phyloP scores from a whole-genome alignment of 2,329 filamentous ascomycete genomes.

The Ophiosphaerella narmari region DNA sequence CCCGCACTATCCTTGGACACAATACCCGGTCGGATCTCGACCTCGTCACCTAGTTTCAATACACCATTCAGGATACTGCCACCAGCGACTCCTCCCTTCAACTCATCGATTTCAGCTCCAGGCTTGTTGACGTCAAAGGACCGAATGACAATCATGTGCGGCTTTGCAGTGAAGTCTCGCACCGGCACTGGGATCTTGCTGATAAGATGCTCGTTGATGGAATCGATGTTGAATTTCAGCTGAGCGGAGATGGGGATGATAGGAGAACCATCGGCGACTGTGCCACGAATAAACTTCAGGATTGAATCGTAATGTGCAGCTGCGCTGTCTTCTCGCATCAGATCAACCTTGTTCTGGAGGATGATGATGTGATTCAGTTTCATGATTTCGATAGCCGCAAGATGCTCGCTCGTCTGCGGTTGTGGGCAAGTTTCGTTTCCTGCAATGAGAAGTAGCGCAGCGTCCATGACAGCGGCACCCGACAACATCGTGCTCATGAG shows the following conservation, averaged over 20 bases:
- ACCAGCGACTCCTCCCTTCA: constrained; percentile 98
- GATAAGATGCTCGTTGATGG: constrained; percentile 94
- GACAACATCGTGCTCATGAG: constrained; percentile 99
- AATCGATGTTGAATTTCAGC: constrained; percentile 99
- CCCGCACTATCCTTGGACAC: constrained; percentile 94
- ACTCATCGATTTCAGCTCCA: constrained; percentile 95
- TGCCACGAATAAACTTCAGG: constrained; percentile 96
- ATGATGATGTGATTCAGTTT: constrained; percentile 99
- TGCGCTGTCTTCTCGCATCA: constrained; percentile 95
- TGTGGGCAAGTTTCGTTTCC: constrained; percentile 99
- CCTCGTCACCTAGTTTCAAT: constrained; percentile 94
- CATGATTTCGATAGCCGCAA: constrained; percentile 99
- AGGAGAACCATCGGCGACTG: constrained; percentile 90
- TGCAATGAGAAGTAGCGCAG: constrained; percentile 91
- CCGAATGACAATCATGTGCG: constrained; percentile 98
- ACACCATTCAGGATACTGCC: constrained; percentile 96
- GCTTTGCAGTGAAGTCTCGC: constrained; percentile 87
- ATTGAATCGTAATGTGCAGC: constrained; percentile 96
- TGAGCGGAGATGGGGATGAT: constrained; percentile 97
- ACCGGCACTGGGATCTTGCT: constrained; percentile 91
- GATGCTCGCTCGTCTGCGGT: constrained; percentile 96
- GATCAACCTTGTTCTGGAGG: constrained; percentile 98
- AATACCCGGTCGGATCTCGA: constrained; percentile 98
- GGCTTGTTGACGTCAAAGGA: constrained; percentile 99
- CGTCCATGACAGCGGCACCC: constrained; percentile 99